Percentiles rank a stretch among this genome's conserved stretches.
Evolutionary conservation across 2,329 filamentous ascomycete species (phyloP).

Genomic region (Colletotrichum viniferum): DNA sequence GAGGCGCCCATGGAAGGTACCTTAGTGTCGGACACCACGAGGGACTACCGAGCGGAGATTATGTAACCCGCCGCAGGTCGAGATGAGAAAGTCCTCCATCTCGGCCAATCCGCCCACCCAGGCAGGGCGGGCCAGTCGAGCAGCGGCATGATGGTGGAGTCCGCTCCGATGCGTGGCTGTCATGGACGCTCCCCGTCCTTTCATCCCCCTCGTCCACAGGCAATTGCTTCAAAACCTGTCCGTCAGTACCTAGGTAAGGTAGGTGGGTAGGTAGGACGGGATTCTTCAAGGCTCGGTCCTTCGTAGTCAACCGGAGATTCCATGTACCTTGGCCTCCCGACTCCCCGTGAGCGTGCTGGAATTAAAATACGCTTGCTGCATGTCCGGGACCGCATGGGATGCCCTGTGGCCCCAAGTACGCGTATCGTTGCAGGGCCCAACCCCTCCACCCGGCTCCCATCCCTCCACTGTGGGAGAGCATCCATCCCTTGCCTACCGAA

Average conservation of each 20-base stretch:
- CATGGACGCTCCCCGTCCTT: neutral
- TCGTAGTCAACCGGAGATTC: neutral
- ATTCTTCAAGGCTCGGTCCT: neutral
- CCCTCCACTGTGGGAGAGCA: neutral
- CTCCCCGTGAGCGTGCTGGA: neutral
- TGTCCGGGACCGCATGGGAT: neutral
- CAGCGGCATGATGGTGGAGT: neutral
- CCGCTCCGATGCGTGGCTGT: neutral
- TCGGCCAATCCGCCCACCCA: neutral
- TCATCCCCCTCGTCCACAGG: neutral
- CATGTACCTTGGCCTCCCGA: neutral
- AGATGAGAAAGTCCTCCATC: neutral
- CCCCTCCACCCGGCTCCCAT: neutral
- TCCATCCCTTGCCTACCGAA: conserved; percentile 2
- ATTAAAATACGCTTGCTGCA: neutral
- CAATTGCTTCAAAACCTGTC: neutral
- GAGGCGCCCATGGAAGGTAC: neutral
- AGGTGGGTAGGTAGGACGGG: neutral
- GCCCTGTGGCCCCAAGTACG: neutral
- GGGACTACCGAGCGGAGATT: neutral
- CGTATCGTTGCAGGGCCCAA: neutral
- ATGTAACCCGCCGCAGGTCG: neutral
- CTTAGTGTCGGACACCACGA: no score
- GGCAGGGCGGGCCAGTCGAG: neutral
- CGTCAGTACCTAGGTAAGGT: neutral